phyloP scores from a whole-genome alignment of 1,284 basidiomycete genomes.

The Sporisorium scitamineum region DNA sequence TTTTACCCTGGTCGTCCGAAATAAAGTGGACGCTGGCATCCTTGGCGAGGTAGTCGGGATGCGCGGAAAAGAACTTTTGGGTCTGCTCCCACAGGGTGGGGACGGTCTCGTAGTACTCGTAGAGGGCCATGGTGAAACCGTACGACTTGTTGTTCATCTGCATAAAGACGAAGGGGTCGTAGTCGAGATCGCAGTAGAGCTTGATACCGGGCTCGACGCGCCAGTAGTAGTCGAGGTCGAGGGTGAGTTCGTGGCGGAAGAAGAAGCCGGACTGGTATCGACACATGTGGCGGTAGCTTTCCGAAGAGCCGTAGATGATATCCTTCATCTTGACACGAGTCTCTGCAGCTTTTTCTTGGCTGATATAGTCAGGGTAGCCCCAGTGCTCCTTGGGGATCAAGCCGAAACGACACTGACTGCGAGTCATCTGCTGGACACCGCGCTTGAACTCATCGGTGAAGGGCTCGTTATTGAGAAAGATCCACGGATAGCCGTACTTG shows the following conservation, averaged over 20 bases:
- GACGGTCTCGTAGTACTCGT: conserved; percentile 83
- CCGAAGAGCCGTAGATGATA: conserved; percentile 85
- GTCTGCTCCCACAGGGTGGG: conserved; percentile 80
- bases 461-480: conserved; percentile 70
- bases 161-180: conserved; percentile 91
- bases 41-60: conserved; percentile 79
- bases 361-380: conserved; percentile 81
- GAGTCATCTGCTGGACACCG: conserved; percentile 65
- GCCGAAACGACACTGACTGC: conserved; percentile 75
- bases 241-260: conserved; percentile 71
- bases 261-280: conserved; percentile 92
- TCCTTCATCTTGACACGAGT: conserved; percentile 79
- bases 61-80: conserved; percentile 77
- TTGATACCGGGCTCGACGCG: conserved; percentile 82
- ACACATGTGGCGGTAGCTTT: conserved; percentile 76
- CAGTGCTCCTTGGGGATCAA: conserved; percentile 84
- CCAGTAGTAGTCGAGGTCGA: conserved; percentile 92
- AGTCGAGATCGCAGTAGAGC: conserved; percentile 81
- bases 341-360: conserved; percentile 75
- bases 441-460: conserved; percentile 70
- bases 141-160: conserved; percentile 78
- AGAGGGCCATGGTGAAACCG: conserved; percentile 83
- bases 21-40: conserved; percentile 82
- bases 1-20: conserved; percentile 76
- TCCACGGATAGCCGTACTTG: conserved; percentile 70